phyloP scores from a whole-genome alignment of 179 eudicot genomes.

The Corrigiola litoralis region DNA sequence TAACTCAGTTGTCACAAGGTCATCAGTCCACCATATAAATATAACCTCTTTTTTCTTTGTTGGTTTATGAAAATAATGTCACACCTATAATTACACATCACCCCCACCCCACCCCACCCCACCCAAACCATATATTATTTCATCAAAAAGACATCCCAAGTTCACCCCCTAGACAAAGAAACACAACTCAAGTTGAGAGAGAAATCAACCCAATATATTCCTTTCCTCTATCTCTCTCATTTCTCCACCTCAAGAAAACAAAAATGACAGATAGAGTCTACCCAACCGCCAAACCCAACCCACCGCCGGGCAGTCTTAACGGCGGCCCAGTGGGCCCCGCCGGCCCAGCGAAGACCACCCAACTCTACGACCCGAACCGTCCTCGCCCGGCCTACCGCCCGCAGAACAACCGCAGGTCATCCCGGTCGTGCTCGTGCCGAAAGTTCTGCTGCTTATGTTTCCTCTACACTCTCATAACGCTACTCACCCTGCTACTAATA shows the following conservation, averaged over 20 bases:
- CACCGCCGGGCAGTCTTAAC: constrained; percentile 23
- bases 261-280: constrained; percentile 41
- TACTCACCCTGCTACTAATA: constrained; percentile 36
- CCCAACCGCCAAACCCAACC: constrained; percentile 36
- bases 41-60: not conserved
- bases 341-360: constrained; percentile 40
- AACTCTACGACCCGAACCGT: constrained; percentile 56
- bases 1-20: not conserved
- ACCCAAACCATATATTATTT: not conserved
- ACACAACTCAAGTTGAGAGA: not conserved
- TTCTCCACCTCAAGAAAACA: not conserved
- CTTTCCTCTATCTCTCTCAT: not conserved
- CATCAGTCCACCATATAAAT: too few species aligned
- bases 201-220: not conserved
- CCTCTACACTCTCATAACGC: constrained; percentile 42
- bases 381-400: constrained; percentile 67
- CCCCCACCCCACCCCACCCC: not conserved
- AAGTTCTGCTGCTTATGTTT: constrained; percentile 51
- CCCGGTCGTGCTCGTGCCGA: constrained; percentile 38
- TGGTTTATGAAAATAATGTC: constrained; percentile 4
- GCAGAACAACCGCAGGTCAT: constrained; percentile 19
- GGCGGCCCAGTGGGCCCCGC: constrained; percentile 40
- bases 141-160: not conserved
- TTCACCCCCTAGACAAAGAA: not conserved
- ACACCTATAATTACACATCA: constrained; percentile 16